Base-by-base conservation (phyloP, 805 yeast genomes). In the Metschnikowia bowlesiae region DNA sequence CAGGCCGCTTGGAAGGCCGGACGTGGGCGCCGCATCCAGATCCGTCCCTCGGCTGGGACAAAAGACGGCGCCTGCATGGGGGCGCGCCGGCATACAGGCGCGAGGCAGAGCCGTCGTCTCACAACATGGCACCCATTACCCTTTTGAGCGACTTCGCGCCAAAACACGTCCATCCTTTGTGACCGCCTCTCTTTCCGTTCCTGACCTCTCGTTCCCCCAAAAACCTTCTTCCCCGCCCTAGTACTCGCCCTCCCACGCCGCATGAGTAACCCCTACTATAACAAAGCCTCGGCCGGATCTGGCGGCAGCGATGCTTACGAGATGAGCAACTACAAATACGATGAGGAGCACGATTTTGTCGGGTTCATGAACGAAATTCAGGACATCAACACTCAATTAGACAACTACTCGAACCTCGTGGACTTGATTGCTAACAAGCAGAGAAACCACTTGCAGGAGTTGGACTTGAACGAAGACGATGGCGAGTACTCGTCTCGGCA, bases 371-470 rank as follows among this genome's bases (percentile, higher is more conserved):
- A 79, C 54, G 82, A 81, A 60, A 48, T 58, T 44, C 81, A 84
- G 62, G 76, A 75, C 55, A 80, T 89, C 66, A 85, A 87, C 70
- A 78, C 77, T 53, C 82, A 82, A 59, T 76, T 89, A 56, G 84
- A 81, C 55, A 84, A 83, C 66, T 89, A 86, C 68, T 82, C 83
- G 63, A 81, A 79, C 62, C 71, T 85, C 55, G 80, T 89, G 54
- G 83, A 83, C 58, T 75, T 85, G 59, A 81, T 88, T 53, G 87
- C 86, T 65, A 75, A 78, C 51, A 76, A 84, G 60, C 96, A 89
- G 71, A 76, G 78, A 63, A 80, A 83, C 59, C 73, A 89, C 36
- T 71, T 89, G 61, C 83, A 83, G 55, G 94, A 87, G 57, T 82
- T 87, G 54, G 84, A 84, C 59, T 82, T 81, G 54, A 86, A 84